Evolutionary conservation across 1,284 basidiomycete genomes (phyloP), one percentile per base, ranked within the genome.

Genomic region (Psilocybe mexicana): DNA sequence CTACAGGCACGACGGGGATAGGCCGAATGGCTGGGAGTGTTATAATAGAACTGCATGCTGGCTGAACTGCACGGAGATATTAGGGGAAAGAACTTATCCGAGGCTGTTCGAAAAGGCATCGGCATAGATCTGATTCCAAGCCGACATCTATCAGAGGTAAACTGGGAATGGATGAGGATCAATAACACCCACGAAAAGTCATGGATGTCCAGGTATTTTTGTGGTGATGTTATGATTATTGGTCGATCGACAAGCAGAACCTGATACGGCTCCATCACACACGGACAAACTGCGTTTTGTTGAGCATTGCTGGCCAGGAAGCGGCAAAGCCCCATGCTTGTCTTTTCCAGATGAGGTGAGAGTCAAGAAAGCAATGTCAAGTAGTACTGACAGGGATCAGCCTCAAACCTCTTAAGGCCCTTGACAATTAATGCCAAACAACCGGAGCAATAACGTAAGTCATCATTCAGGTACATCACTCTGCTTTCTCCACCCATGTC

Each of bases 1-100:
- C 55, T 59, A 63, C 46, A 23, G 54, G 57, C 63, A 59, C 65
- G 61, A 64, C 59, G 25, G 36, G 35, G 12, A 18, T 43, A 43
- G 58, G 54, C 54, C 44, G 52, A 49, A 53, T 52, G 47, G 51
- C 40, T 24, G 36, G 33, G n/a, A 30, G 38, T 30, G 26, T 38
- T 51, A 50, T 24, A 46, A 55, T 50, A 46, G 49, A 23, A 25
- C 1, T 35, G 8, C 43, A 25, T 33, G 30, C 49, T 40, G 0
- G 12, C 23, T 43, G 2, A 47, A 38, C 30, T 33, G 30, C 30
- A 47, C 58, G 58, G 55, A 57, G 44, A 50, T 46, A 52, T 48
- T 43, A 36, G 35, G 49, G 48, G 24, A 40, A 26, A 50, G 40
- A 49, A 53, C 58, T 52, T 52, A 42, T 38, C 61, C 58, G 61